A percentile compares a stretch with the other conserved stretches of the same genome.
Conservation (phyloP, 2,329 filamentous ascomycete species). For the Fusarium acutatum region DNA sequence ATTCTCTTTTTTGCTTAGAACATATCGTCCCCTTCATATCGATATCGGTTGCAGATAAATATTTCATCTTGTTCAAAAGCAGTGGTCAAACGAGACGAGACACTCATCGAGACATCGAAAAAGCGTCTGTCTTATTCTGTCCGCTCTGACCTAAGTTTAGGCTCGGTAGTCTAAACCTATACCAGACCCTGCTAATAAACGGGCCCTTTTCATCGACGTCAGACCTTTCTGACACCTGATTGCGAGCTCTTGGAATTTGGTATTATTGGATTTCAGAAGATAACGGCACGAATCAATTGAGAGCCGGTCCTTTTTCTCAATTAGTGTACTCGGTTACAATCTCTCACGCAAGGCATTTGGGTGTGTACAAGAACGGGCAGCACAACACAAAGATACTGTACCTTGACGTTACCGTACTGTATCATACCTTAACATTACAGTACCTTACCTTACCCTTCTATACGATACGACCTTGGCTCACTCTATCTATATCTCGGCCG, state of each 20-base stretch:
- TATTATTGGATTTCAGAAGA: background rate
- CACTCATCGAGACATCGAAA: conserved; percentile 3
- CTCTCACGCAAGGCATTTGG: background rate
- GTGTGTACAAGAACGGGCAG: conserved; percentile 14
- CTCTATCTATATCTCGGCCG: conserved; percentile 18
- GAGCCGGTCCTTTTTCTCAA: background rate
- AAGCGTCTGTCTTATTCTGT: conserved; percentile 1
- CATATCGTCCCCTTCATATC: background rate
- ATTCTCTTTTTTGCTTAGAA: background rate
- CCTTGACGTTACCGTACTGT: background rate
- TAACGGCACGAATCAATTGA: conserved; percentile 15
- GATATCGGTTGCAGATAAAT: background rate
- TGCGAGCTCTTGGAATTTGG: background rate
- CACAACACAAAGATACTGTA: background rate
- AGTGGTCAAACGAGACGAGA: conserved; percentile 6
- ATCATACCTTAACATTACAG: background rate
- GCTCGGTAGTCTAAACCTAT: background rate
- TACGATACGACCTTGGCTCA: conserved; percentile 10
- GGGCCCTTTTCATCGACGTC: conserved; percentile 9
- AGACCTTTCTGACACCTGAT: conserved; percentile 12
- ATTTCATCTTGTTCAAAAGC: background rate
- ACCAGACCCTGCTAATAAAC: conserved; percentile 4
- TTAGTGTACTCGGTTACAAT: background rate
- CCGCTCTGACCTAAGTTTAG: conserved; percentile 1
- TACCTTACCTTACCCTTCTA: background rate